Evolutionary conservation across 495 filamentous ascomycete genomes (phyloP).

Genomic region (Lasiosphaeria ovina): DNA sequence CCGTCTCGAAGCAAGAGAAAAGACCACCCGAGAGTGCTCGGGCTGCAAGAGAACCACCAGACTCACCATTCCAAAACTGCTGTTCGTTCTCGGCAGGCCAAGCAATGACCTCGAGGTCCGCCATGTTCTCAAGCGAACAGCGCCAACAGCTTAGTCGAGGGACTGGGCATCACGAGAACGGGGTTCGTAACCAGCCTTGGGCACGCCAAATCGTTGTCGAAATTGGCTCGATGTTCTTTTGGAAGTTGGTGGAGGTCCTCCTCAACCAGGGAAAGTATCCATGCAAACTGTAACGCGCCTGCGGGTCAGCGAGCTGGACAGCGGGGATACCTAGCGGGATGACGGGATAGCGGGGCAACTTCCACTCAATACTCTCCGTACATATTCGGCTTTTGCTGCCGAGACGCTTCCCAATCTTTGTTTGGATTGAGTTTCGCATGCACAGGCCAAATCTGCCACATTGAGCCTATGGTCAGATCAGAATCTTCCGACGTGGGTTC

Average conservation of each 20-base stretch:
- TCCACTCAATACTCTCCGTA: not conserved
- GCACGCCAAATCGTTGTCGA: conserved; percentile 14
- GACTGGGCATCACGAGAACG: conserved; percentile 28
- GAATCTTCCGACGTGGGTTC: too few species aligned
- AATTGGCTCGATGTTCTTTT: not conserved
- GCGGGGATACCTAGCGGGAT: not conserved
- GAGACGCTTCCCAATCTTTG: conserved; percentile 12
- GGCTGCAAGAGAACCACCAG: not conserved
- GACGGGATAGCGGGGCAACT: not conserved
- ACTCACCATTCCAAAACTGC: conserved; percentile 89
- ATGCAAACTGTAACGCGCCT: conserved; percentile 3
- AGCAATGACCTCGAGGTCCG: conserved; percentile 60
- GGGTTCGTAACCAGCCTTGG: conserved; percentile 4
- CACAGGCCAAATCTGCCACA: conserved; percentile 9
- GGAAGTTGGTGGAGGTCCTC: not conserved
- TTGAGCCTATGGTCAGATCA: not conserved
- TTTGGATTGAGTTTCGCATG: conserved; percentile 16
- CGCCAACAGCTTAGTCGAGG: conserved; percentile 10
- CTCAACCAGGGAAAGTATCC: not conserved
- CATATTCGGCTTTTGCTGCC: conserved; percentile 11
- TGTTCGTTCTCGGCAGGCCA: conserved; percentile 76
- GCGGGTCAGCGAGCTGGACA: not conserved
- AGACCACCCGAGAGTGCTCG: not conserved
- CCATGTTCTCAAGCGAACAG: conserved; percentile 42
- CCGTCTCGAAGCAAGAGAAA: not conserved